phyloP scores from a whole-genome alignment of 2,329 filamentous ascomycete species.

The Fusarium avenaceum region DNA sequence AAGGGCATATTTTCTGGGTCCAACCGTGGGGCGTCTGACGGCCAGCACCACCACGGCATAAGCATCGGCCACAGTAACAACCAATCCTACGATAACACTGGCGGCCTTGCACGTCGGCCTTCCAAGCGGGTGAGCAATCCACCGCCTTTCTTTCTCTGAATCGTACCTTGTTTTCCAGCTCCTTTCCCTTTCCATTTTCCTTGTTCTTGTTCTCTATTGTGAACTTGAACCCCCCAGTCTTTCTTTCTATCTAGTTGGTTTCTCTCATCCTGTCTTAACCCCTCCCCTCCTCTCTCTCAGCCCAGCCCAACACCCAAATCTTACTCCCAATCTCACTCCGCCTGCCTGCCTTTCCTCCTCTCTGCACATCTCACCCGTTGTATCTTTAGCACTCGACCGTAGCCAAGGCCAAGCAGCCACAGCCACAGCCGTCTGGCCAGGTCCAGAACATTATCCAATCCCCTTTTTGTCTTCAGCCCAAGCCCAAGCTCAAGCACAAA shows the following conservation, averaged over 20 bases:
- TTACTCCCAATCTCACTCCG: conserved; percentile 31
- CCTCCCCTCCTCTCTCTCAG: conserved; percentile 30
- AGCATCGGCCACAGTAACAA: conserved; percentile 48
- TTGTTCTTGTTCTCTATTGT: conserved; percentile 21
- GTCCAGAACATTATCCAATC: conserved; percentile 42
- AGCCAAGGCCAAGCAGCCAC: conserved; percentile 40
- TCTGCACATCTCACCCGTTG: neutral
- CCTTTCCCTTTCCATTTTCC: conserved; percentile 1
- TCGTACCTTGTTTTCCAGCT: conserved; percentile 51
- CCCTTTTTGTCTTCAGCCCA: conserved; percentile 40
- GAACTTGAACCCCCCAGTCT: conserved; percentile 28
- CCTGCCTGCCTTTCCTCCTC: conserved; percentile 13
- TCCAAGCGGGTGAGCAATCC: conserved; percentile 70
- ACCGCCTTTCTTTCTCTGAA: conserved; percentile 57
- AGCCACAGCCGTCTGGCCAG: conserved; percentile 38
- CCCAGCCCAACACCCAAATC: conserved; percentile 33
- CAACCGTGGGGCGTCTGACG: conserved; percentile 48
- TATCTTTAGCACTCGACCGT: neutral
- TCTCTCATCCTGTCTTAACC: conserved; percentile 15
- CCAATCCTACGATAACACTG: conserved; percentile 62
- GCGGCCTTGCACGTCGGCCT: conserved; percentile 65
- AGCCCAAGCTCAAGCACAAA: conserved; percentile 16
- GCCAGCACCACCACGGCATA: conserved; percentile 50
- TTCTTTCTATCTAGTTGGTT: conserved; percentile 18
- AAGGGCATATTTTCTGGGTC: conserved; percentile 66